Evolutionary conservation across 2,329 filamentous ascomycete genomes (phyloP).

Genomic region (Trichoderma aggressivum): DNA sequence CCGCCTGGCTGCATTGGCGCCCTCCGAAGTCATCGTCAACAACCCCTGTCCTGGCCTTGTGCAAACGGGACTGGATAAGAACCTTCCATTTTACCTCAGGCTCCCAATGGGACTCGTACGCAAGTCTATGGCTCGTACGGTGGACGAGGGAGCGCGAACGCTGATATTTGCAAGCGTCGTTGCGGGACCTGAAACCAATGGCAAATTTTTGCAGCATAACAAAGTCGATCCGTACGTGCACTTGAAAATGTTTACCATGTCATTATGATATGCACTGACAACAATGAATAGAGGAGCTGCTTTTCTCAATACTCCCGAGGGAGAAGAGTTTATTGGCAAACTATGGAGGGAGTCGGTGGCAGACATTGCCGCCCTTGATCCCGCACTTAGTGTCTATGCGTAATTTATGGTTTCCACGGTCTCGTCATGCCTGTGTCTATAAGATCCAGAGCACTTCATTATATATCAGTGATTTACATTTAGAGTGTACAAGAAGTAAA

Average conservation of each 20-base stretch:
- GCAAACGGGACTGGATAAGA: constrained; percentile 4
- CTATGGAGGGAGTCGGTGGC: neutral
- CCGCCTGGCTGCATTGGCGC: constrained; percentile 1
- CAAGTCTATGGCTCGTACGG: neutral
- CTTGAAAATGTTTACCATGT: too few relatives aligned
- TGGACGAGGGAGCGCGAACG: constrained; percentile 3
- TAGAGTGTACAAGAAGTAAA: neutral
- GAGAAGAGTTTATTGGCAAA: neutral
- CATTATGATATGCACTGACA: neutral
- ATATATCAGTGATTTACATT: neutral
- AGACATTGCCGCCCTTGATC: neutral
- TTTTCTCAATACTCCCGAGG: neutral
- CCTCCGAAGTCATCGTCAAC: constrained; percentile 1
- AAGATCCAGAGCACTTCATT: neutral
- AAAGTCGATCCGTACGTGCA: neutral
- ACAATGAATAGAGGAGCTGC: neutral
- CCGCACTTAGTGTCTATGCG: neutral
- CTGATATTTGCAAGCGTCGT: neutral
- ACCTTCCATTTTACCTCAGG: neutral
- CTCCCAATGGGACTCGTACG: neutral
- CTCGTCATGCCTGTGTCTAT: neutral
- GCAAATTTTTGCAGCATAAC: constrained; percentile 4
- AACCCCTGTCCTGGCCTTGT: constrained; percentile 3
- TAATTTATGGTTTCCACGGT: neutral
- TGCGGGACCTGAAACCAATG: neutral